A percentile compares a stretch with the other conserved stretches of the same genome.
These are phyloP conservation scores for Larix kaempferi DNA, from an alignment of 75 land plant genomes.

Conservation along the genomic window DNA sequence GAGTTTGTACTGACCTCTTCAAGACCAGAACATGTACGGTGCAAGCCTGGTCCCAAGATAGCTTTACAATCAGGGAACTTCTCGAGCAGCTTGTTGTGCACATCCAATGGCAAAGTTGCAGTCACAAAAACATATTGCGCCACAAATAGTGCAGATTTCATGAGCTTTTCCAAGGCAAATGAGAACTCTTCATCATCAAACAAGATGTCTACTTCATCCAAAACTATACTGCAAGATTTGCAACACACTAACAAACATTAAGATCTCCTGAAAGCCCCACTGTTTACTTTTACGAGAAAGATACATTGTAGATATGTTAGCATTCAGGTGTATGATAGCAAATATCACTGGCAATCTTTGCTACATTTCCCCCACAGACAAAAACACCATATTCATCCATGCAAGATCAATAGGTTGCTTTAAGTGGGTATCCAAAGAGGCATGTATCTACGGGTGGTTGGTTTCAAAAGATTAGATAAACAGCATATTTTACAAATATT, in stretches of 20 bases:
- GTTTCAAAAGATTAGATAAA: background rate
- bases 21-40: conserved; percentile 85
- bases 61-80: conserved; percentile 79
- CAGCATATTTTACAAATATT: background rate
- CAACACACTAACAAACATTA: background rate
- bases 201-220: conserved; percentile 96
- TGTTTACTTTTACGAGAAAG: background rate
- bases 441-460: background rate
- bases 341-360: background rate
- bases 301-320: background rate
- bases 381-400: background rate
- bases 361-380: background rate
- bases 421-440: background rate
- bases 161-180: conserved; percentile 55
- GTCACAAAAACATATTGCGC: conserved; percentile 95
- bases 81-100: conserved; percentile 77
- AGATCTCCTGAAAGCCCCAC: background rate
- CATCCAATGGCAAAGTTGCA: conserved; percentile 91
- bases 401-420: conserved; percentile 1
- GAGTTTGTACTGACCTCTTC: conserved; percentile 68
- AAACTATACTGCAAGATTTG: conserved; percentile 61
- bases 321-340: background rate
- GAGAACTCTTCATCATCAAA: conserved; percentile 87
- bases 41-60: conserved; percentile 90
- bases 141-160: conserved; percentile 49